Evolutionary conservation across 345 rosid species (phyloP).

Genomic region (Lenwebbia sp.): DNA sequence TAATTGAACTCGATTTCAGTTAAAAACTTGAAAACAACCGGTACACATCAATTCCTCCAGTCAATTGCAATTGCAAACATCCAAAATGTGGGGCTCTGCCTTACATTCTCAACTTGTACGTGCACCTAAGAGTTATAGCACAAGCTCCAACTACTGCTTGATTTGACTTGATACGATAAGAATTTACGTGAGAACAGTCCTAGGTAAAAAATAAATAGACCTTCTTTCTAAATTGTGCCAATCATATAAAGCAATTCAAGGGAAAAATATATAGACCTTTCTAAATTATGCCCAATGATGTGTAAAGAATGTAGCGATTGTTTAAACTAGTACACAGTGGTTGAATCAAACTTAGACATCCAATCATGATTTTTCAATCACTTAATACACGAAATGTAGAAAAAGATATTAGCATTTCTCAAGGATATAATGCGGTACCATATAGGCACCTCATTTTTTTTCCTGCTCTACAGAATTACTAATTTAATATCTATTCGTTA

Average conservation of each 20-base stretch:
- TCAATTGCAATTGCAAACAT: neutral
- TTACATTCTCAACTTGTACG: neutral
- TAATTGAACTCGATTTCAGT: neutral
- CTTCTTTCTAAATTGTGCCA: no score
- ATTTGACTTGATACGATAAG: neutral
- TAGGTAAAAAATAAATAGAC: no score
- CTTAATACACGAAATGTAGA: neutral
- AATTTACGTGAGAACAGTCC: neutral
- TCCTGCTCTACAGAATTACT: neutral
- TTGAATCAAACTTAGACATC: neutral
- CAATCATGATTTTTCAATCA: neutral
- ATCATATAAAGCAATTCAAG: neutral
- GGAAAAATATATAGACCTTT: neutral
- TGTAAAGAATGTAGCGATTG: neutral
- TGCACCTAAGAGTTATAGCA: neutral
- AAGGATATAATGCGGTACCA: neutral
- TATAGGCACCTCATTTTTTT: neutral
- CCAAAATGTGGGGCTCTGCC: neutral
- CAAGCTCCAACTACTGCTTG: neutral
- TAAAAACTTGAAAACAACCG: neutral
- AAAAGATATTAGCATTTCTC: neutral
- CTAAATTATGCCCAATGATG: neutral
- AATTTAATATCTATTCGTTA: neutral
- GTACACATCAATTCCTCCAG: neutral
- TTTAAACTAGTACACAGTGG: neutral